phyloP scores from a whole-genome alignment of 2,329 filamentous ascomycete genomes.

The Erysiphe pulchra region DNA sequence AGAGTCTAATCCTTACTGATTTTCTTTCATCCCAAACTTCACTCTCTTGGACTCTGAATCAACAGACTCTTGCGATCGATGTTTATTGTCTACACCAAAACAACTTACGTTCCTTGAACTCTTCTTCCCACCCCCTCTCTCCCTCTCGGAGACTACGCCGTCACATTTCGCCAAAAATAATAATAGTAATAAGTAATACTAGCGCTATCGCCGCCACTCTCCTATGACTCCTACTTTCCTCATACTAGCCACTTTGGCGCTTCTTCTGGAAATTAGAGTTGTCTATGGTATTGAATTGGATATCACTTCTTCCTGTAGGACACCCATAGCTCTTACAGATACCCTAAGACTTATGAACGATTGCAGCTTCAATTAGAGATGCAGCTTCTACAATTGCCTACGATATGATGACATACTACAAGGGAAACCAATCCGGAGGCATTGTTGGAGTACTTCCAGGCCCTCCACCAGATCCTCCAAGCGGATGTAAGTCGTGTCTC shows the following conservation, averaged over 20 bases:
- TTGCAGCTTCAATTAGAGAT: conserved; percentile 16
- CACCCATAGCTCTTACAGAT: background rate
- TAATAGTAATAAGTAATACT: background rate
- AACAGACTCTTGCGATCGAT: background rate
- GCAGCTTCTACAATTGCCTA: conserved; percentile 12
- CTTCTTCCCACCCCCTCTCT: too few species aligned
- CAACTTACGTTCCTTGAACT: background rate
- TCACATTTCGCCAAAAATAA: background rate
- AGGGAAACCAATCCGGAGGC: conserved; percentile 15
- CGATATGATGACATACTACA: conserved; percentile 18
- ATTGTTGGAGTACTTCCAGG: conserved; percentile 24
- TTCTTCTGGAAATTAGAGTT: conserved; percentile 13
- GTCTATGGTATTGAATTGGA: conserved; percentile 9
- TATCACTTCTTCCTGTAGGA: conserved; percentile 9
- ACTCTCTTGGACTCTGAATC: background rate
- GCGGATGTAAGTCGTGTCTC: conserved; percentile 10
- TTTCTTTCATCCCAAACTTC: background rate
- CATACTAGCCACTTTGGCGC: conserved; percentile 6
- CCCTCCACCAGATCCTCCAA: conserved; percentile 15
- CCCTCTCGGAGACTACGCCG: background rate
- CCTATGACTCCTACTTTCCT: conserved; percentile 7
- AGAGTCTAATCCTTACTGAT: background rate
- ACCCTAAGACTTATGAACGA: conserved; percentile 2
- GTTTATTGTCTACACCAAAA: background rate
- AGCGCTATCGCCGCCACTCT: background rate